A percentile compares a stretch with the other conserved stretches of the same genome.
Conservation (phyloP, 768 basidiomycete genomes). For the Lactifluus rugatus region DNA sequence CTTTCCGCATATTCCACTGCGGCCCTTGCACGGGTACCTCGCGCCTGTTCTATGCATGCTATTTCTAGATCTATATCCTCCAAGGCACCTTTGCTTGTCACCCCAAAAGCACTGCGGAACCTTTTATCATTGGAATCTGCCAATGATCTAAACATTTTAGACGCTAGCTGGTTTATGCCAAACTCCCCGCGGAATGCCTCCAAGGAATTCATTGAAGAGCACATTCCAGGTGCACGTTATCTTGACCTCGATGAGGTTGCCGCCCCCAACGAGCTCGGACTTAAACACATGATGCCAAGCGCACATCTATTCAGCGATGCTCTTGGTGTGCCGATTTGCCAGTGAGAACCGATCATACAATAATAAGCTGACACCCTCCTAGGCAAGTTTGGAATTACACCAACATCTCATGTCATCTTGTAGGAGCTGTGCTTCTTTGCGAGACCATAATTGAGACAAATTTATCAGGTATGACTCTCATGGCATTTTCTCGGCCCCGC, state of each 20-base stretch:
- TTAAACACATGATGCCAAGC: constrained; percentile 92
- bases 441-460: constrained; percentile 4
- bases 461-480: constrained; percentile 69
- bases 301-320: constrained; percentile 61
- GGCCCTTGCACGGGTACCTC: background rate
- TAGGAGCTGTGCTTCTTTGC: constrained; percentile 24
- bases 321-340: constrained; percentile 54
- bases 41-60: background rate
- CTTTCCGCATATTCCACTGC: background rate
- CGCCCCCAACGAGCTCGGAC: constrained; percentile 60
- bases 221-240: constrained; percentile 63
- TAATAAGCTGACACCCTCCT: constrained; percentile 14
- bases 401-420: constrained; percentile 76
- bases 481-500: constrained; percentile 87
- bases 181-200: constrained; percentile 59
- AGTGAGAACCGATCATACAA: constrained; percentile 3
- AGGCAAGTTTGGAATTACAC: constrained; percentile 66
- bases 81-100: constrained; percentile 25
- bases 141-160: constrained; percentile 44
- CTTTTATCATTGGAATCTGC: constrained; percentile 17
- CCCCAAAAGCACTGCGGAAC: constrained; percentile 26
- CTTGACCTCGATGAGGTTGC: constrained; percentile 77
- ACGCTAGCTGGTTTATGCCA: constrained; percentile 94
- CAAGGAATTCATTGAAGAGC: constrained; percentile 57
- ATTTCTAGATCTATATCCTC: constrained; percentile 5